Percentiles rank a stretch among this genome's conserved stretches.
Evolutionary conservation across 208 protist species (phyloP).

Genomic region (Novymonas esmeraldas): DNA sequence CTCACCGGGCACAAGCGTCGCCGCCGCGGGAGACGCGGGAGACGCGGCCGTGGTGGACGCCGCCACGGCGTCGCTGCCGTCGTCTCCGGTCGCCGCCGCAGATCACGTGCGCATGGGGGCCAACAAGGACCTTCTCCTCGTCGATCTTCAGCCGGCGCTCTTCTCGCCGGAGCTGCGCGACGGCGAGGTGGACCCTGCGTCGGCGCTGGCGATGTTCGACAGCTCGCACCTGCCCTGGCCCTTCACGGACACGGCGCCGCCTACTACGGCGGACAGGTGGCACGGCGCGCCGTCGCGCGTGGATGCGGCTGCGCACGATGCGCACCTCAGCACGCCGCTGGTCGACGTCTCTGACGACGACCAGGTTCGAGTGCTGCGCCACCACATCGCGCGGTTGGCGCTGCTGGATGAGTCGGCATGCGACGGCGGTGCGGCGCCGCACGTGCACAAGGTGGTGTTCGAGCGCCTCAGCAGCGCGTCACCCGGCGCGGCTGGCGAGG

Average conservation of each 20-base stretch:
- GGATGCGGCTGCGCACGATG: slow-evolving; percentile 14
- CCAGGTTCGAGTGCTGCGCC: slow-evolving; percentile 49
- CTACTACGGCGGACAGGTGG: slow-evolving; percentile 20
- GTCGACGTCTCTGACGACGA: slow-evolving; percentile 36
- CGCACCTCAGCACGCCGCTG: slow-evolving; percentile 29
- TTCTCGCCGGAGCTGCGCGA: slow-evolving; percentile 76
- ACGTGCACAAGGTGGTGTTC: slow-evolving; percentile 31
- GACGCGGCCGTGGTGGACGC: not conserved
- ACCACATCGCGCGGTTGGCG: slow-evolving; percentile 62
- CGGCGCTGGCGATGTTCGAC: slow-evolving; percentile 19
- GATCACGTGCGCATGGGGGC: not conserved
- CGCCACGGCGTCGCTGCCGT: not conserved
- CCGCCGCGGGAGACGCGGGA: slow-evolving; percentile 8
- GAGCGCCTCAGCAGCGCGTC: slow-evolving; percentile 20
- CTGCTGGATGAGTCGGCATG: slow-evolving; percentile 32
- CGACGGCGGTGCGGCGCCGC: slow-evolving; percentile 40
- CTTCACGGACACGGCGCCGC: slow-evolving; percentile 46
- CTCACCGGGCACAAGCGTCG: not conserved
- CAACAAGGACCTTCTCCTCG: slow-evolving; percentile 31
- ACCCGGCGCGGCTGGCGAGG: not conserved
- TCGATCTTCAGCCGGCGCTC: slow-evolving; percentile 46
- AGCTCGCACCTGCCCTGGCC: slow-evolving; percentile 46
- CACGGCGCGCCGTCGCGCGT: slow-evolving; percentile 16
- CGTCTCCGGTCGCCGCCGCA: not conserved
- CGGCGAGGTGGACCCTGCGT: slow-evolving; percentile 17